phyloP scores from a whole-genome alignment of 768 basidiomycete genomes.

The Termitomyces heimii region DNA sequence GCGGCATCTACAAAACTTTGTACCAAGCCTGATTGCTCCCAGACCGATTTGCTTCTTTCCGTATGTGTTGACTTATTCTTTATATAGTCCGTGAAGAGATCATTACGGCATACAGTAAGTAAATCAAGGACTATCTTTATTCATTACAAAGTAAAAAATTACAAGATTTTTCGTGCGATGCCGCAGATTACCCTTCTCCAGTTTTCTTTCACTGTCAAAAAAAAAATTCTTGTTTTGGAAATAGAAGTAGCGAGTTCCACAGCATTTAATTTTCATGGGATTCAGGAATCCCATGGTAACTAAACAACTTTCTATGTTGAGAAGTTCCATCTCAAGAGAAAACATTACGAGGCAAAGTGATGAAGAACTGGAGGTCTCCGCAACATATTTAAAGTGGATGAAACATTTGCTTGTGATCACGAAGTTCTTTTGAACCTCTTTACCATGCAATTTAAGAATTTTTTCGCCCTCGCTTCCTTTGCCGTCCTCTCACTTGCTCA shows the following conservation, averaged over 20 bases:
- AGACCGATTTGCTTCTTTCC: no score
- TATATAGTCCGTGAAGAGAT: no score
- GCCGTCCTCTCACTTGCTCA: slow-evolving; percentile 16
- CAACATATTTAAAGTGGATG: background rate
- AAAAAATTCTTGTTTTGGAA: background rate
- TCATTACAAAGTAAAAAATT: background rate
- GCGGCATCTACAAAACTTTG: no score
- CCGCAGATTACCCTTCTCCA: background rate
- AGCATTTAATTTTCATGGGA: background rate
- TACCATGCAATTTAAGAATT: background rate
- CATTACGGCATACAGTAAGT: background rate
- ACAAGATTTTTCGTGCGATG: background rate
- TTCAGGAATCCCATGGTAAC: background rate
- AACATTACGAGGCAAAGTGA: background rate
- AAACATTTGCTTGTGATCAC: background rate
- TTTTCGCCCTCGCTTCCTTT: background rate
- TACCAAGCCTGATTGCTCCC: no score
- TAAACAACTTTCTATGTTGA: no score
- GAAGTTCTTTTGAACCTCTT: background rate
- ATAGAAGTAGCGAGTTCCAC: background rate
- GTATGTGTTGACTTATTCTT: no score
- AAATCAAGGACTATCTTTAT: background rate
- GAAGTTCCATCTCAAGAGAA: background rate
- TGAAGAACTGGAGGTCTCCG: background rate
- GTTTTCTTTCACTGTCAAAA: background rate